Evolutionary conservation across 78 protist genomes (phyloP), one percentile per base, ranked within the genome.

Genomic region (Speleostelium caveatum): DNA sequence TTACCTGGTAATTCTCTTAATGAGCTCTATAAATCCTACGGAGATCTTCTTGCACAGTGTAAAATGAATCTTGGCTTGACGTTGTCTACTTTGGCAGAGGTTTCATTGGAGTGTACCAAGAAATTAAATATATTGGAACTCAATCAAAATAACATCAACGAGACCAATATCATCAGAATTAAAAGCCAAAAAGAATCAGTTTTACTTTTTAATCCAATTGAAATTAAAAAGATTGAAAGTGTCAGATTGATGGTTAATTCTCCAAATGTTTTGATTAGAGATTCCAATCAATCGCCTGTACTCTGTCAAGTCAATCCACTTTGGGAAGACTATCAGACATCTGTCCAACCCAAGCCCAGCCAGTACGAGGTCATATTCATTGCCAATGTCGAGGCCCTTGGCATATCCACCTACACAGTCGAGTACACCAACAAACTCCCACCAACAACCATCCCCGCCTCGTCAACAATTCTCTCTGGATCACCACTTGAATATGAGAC

Each of bases 291-390:
- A n/a, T 22, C 62, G 10, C 79, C 79, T 7, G n/a, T 73, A 8
- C 24, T 56, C 2, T 30, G 51, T 38, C 79, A 73, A 58, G 2
- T 73, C 21, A 56, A 53, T 38, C 79, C 66, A 38, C 32, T 73
- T 30, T 73, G 79, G 79, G 2, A n/a, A 3, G 66, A 71, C 17
- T 17, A 28, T 16, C 28, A 3, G 2, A 19, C 62, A 12, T 36
- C 36, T 42, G 72, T 5, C 12, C 4, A 28, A 16, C 32, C 26
- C 1, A 30, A 42, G 14, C 39, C 49, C 14, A 19, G 8, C n/a
- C 4, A 22, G 4, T 67, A n/a, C 39, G 60, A 49, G 12, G 2
- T 51, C 5, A 28, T 7, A 2, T 71, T 71, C 35, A 8, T 49
- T 12, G 60, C 45, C 35, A 14, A 71, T 30, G 12, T 19, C 26